Base-by-base conservation (phyloP, 176 grass and related monocot genomes). In the Zizania latifolia region DNA sequence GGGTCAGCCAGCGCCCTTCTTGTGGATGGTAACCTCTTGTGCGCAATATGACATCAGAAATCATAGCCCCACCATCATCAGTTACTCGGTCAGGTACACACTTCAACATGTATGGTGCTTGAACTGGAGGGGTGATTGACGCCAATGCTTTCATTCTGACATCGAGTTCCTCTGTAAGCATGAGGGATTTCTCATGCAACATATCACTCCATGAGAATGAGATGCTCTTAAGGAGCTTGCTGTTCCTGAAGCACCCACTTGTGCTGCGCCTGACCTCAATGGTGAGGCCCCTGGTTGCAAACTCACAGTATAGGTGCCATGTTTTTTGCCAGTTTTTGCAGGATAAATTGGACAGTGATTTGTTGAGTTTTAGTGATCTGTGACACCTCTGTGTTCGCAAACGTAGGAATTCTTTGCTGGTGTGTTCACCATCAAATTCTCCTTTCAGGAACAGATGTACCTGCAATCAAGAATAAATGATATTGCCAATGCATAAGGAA, bases 11-110 rank as follows among this genome's bases (percentile, higher is more conserved):
- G n/a, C 90, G 83, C 27, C 94, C 90, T 88, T 93, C 88, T 80
- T 97, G 94, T 2, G 90, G 90, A 24, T 74, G 86, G 44, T 93
- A 93, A 10, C 79, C 59, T 62, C 84, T 93, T 81, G 85, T 93
- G 64, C 78, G 81, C 67, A 97, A 77, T 87, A 97, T 84, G 65
- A 97, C 88, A 72, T 97, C 94, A 83, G 88, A 97, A 89, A 97
- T 80, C 90, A 97, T 97, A 24, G 90, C 90, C 37, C 94, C 94
- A 14, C 86, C 38, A 56, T 97, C 90, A 89, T 97, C 94, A 63
- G 94, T 97, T 38, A 97, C 90, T 75, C 71, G 81, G 83, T 97
- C 94, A 43, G 94, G 83, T 58, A 97, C 90, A 70, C 88, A 97
- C 78, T 97, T 97, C 51, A 97, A 60, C 48, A 97, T 62, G 75